phyloP scores from a whole-genome alignment of 2,329 filamentous ascomycete species.

The Talaromyces atroroseus region DNA sequence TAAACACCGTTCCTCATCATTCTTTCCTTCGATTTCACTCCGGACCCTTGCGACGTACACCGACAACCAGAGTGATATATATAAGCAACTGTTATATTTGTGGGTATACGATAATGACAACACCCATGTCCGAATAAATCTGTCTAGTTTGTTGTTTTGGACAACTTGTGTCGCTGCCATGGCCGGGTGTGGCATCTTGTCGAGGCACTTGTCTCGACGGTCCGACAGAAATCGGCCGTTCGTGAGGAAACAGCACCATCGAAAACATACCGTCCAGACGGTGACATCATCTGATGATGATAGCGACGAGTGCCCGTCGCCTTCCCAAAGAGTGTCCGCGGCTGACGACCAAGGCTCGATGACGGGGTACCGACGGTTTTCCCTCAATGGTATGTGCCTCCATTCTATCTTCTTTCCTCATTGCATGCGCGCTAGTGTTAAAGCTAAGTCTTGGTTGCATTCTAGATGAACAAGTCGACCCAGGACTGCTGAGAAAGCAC shows the following conservation, averaged over 20 bases:
- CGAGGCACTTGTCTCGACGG: slow-evolving; percentile 23
- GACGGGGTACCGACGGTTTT: slow-evolving; percentile 23
- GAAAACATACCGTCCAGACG: slow-evolving; percentile 24
- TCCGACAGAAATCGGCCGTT: slow-evolving; percentile 15
- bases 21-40: not conserved
- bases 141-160: slow-evolving; percentile 27
- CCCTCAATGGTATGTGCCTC: slow-evolving; percentile 23
- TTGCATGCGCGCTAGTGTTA: not conserved
- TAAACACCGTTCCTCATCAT: slow-evolving; percentile 8
- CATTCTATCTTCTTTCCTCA: not conserved
- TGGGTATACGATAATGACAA: slow-evolving; percentile 17
- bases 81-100: not conserved
- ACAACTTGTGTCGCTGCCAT: slow-evolving; percentile 30
- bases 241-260: slow-evolving; percentile 17
- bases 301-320: slow-evolving; percentile 29
- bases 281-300: slow-evolving; percentile 34
- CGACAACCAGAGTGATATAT: slow-evolving; percentile 1
- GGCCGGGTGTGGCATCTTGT: slow-evolving; percentile 32
- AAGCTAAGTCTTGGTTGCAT: not conserved
- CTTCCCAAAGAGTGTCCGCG: slow-evolving; percentile 21
- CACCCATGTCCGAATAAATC: slow-evolving; percentile 26
- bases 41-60: not conserved
- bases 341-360: slow-evolving; percentile 19
- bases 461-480: slow-evolving; percentile 54
- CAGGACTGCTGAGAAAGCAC: slow-evolving; percentile 72